Base-by-base conservation (phyloP, 768 basidiomycete genomes). In the Xanthoconium purpureum region DNA sequence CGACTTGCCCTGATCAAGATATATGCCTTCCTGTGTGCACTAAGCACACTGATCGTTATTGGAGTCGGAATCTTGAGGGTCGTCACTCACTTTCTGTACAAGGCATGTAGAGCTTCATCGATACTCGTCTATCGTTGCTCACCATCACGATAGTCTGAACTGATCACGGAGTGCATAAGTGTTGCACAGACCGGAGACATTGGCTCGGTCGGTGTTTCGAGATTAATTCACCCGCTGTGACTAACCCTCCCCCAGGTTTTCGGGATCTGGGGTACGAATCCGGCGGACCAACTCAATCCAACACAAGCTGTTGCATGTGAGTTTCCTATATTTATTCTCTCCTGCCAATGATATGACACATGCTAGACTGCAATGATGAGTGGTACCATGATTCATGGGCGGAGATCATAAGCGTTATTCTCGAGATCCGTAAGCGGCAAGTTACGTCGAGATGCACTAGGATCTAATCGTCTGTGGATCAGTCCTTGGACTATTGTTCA, bases 371-470 rank as follows among this genome's bases (percentile, higher is more conserved):
- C 68, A 72, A 73, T 9, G 59, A 66, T 28, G 74, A 75, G 9
- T 94, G 85, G 83, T 75, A 72, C 59, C 83, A 77, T 38, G 82
- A 83, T 57, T 89, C 89, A 1, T 87, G 84, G 83, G 74, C 79
- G 3, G 80, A 87, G 63, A 84, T 94, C 58, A 60, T 90, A 32
- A 77, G 78, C 43, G 76, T 91, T 38, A 64, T 93, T 38, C 64
- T 87, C 29, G 78, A 80, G 28, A 73, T 80, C 38, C 24, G 91
- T 91, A 68, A 60, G 85, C 69, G 15, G 15, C 1, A 6, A 37
- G 33, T 1, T 20, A 0, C 36, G 7, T 37, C n/a, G 35, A 17
- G 11, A 36, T 37, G 15, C 12, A 20, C 28, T 4, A n/a, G 9
- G 11, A 10, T 46, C 50, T 59, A 24, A 58, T 20, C 6, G 4